Evolutionary conservation across 306 rosid genomes (phyloP).

Genomic region (Castanospermum australe): DNA sequence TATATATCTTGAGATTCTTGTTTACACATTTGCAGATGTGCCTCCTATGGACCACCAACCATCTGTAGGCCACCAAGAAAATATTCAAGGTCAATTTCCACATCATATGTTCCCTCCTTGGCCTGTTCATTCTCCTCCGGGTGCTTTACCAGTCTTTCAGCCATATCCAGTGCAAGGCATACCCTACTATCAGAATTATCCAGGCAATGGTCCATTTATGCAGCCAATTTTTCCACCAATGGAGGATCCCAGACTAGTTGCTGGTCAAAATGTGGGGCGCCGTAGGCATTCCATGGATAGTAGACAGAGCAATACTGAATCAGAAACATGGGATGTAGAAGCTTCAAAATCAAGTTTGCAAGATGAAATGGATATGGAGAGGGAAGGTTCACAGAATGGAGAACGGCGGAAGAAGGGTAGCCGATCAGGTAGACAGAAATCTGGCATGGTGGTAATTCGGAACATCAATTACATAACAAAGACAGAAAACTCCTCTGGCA

Average conservation of each 20-base stretch:
- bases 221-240: constrained; percentile 71
- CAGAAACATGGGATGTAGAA: constrained; percentile 60
- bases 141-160: constrained; percentile 71
- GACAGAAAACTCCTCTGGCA: constrained; percentile 60
- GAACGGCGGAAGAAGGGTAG: constrained; percentile 58
- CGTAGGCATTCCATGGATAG: constrained; percentile 88
- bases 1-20: constrained; percentile 31
- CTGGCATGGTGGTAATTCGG: constrained; percentile 85
- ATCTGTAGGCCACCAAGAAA: constrained; percentile 60
- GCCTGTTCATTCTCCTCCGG: constrained; percentile 91
- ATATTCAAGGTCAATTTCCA: constrained; percentile 89
- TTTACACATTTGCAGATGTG: constrained; percentile 57
- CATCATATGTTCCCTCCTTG: constrained; percentile 87
- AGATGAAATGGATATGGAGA: constrained; percentile 59
- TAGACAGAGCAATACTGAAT: constrained; percentile 56
- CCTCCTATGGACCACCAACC: constrained; percentile 59
- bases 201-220: constrained; percentile 67
- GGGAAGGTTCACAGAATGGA: constrained; percentile 52
- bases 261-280: constrained; percentile 55
- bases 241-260: constrained; percentile 62
- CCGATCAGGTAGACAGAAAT: constrained; percentile 64
- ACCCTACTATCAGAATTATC: constrained; percentile 83
- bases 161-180: constrained; percentile 94
- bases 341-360: constrained; percentile 48
- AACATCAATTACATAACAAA: constrained; percentile 88